Base-by-base conservation (phyloP, 2,329 filamentous ascomycete species). In the Alternaria consortialis region DNA sequence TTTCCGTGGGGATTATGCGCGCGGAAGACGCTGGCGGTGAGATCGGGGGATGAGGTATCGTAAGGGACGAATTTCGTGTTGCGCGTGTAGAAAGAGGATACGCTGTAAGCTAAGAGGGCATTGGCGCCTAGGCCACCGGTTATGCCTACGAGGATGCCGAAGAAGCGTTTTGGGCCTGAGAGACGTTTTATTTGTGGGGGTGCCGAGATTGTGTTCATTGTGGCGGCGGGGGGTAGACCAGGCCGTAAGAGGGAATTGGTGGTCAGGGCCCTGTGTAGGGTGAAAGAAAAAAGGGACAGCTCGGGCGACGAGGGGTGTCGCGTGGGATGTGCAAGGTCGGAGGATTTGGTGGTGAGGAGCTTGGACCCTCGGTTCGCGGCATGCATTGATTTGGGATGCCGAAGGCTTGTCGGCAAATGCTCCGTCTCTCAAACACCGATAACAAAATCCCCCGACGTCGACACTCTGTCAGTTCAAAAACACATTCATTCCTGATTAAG, bases 21-120 rank as follows among this genome's bases (percentile, higher is more conserved):
- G 13, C 60, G 54, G 39, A 70, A 66, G 2, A 68, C 44, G 12
- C 69, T 23, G 2, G 74, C 71, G 7, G 47, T 25, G 36, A 76
- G 73, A 55, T 77, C 71, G 7, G 75, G 68, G 1, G 69, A 63
- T 0, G 71, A 64, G 13, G 67, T 58, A 62, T 76, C 72, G 66
- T 74, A 78, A 1, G 77, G 77, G 1, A 78, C 67, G 63, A 80
- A 80, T 47, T 68, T 73, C 0, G 77, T 79, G 56, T 72, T 63
- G 63, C 75, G 75, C 31, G 77, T 74, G 62, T 72, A 78, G 67
- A 73, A 72, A 52, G 62, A 69, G 67, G 78, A 77, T 57, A 65
- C 68, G 34, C 70, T 66, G 74, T 79, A 80, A 54, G 73, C 75
- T 44, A 77, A 60, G 20, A 69, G 59, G 23, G 70, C 65, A 53